Conservation (phyloP, 2,329 filamentous ascomycete species). For the Periconia macrospinosa region DNA sequence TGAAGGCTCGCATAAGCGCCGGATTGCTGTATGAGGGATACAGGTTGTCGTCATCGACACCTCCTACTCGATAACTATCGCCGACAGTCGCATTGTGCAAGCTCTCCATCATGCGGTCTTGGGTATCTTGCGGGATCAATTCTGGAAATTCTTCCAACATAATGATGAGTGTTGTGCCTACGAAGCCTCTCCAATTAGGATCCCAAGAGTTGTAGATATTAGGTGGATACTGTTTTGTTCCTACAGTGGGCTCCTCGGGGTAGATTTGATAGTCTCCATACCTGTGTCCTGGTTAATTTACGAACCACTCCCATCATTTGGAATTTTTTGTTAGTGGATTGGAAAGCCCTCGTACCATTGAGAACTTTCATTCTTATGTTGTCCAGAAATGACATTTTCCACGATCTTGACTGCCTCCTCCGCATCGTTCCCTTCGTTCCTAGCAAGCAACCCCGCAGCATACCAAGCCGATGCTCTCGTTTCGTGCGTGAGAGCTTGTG, state of each 20-base stretch:
- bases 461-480: constrained; percentile 62
- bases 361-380: constrained; percentile 55
- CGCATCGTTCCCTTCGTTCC: constrained; percentile 55
- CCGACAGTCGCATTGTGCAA: constrained; percentile 60
- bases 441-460: constrained; percentile 57
- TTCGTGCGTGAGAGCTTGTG: constrained; percentile 55
- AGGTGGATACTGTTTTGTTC: constrained; percentile 53
- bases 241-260: constrained; percentile 62
- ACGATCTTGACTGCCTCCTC: constrained; percentile 57
- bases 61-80: constrained; percentile 64
- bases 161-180: constrained; percentile 62
- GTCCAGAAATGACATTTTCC: constrained; percentile 54
- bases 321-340: not conserved
- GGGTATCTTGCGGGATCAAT: constrained; percentile 46
- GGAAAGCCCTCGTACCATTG: constrained; percentile 55
- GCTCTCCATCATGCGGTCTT: constrained; percentile 54
- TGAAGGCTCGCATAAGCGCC: constrained; percentile 65
- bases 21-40: constrained; percentile 65
- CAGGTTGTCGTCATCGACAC: constrained; percentile 62
- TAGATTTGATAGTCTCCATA: constrained; percentile 57
- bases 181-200: constrained; percentile 66
- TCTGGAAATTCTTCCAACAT: constrained; percentile 61
- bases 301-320: not conserved
- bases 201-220: constrained; percentile 62
- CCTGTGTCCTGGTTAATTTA: constrained; percentile 21